Evolutionary conservation across 2,329 filamentous ascomycete species (phyloP).

Genomic region (Pleomassaria siparia): DNA sequence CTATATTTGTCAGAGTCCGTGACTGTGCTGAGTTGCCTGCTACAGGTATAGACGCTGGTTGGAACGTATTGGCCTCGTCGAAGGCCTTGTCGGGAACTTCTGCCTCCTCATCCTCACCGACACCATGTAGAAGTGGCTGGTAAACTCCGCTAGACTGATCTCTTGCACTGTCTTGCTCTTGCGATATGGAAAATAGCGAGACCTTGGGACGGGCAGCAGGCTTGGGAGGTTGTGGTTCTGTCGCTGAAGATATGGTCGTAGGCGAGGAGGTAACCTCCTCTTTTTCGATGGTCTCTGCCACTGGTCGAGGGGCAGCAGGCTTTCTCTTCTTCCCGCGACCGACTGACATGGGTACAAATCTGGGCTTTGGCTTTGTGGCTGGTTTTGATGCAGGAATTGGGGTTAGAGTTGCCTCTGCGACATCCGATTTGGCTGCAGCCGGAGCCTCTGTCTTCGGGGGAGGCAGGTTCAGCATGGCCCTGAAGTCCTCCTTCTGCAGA

Average conservation of each 20-base stretch:
- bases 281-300: slow-evolving; percentile 2
- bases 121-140: slow-evolving; percentile 41
- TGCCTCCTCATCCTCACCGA: slow-evolving; percentile 19
- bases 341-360: slow-evolving; percentile 87
- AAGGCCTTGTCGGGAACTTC: slow-evolving; percentile 18
- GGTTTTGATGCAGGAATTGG: slow-evolving; percentile 61
- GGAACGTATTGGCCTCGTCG: slow-evolving; percentile 3
- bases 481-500: slow-evolving; percentile 33
- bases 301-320: slow-evolving; percentile 17
- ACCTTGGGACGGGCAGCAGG: slow-evolving; percentile 57
- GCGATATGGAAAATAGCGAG: slow-evolving; percentile 69
- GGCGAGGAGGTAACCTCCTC: slow-evolving; percentile 3
- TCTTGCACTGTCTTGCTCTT: slow-evolving; percentile 28
- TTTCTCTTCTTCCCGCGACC: slow-evolving; percentile 69
- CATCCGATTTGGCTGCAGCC: slow-evolving; percentile 58
- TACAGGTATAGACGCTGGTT: slow-evolving; percentile 13
- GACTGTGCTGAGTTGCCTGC: slow-evolving; percentile 19
- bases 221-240: slow-evolving; percentile 17
- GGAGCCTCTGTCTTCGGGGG: slow-evolving; percentile 26
- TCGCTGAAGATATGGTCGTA: slow-evolving; percentile 7
- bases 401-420: background rate
- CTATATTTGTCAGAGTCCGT: slow-evolving; percentile 69
- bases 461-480: slow-evolving; percentile 39
- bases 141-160: slow-evolving; percentile 32
- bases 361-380: slow-evolving; percentile 72